Evolutionary conservation across 1,284 basidiomycete genomes (phyloP).

Genomic region (Abortiporus biennis): DNA sequence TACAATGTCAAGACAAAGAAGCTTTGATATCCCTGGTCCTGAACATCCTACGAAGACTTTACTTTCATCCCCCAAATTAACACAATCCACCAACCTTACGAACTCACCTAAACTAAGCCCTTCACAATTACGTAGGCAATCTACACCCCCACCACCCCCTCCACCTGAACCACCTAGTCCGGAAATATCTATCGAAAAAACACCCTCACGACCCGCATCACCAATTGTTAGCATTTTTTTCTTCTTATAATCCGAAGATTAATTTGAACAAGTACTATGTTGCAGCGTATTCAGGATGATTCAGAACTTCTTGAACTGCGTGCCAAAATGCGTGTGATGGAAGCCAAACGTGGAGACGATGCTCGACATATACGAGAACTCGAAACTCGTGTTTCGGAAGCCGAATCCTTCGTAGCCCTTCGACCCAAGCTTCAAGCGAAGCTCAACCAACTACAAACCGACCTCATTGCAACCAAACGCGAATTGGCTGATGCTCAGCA

Average conservation of each 20-base stretch:
- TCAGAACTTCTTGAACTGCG: conserved; percentile 76
- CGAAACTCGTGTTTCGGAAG: conserved; percentile 80
- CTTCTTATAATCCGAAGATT: conserved; percentile 3
- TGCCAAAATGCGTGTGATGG: conserved; percentile 80
- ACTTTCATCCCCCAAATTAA: conserved; percentile 16
- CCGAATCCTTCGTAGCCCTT: conserved; percentile 79
- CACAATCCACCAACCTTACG: conserved; percentile 15
- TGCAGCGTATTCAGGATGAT: conserved; percentile 33
- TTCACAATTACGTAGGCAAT: not conserved
- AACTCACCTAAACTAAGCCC: conserved; percentile 3
- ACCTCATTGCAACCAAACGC: conserved; percentile 63
- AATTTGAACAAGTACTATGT: too few species aligned
- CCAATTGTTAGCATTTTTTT: conserved; percentile 20
- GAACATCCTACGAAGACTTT: conserved; percentile 15
- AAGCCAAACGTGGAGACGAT: conserved; percentile 85
- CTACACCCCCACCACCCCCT: conserved; percentile 6
- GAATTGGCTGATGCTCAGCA: conserved; percentile 66
- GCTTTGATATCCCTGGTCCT: conserved; percentile 16
- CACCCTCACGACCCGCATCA: conserved; percentile 16
- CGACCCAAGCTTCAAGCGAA: conserved; percentile 88
- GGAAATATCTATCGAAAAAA: conserved; percentile 9
- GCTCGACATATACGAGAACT: conserved; percentile 77
- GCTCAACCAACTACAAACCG: conserved; percentile 73
- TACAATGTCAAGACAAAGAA: conserved; percentile 17
- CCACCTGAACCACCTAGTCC: conserved; percentile 7